Base-by-base conservation (phyloP, 192 early-diverging fungal genomes). In the Pilaira anomala region DNA sequence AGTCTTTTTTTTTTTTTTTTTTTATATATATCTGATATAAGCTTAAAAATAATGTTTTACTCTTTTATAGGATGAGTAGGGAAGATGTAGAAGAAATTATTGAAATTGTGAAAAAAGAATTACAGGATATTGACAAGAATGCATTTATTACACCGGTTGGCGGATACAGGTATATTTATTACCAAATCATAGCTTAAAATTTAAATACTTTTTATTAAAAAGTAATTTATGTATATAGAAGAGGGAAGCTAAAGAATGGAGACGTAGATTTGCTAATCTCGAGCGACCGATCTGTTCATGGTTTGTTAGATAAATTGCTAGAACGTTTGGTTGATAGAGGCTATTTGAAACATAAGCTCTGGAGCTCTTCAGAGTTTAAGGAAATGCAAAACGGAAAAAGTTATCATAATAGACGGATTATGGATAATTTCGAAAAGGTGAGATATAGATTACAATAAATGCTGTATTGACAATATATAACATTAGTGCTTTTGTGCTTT, bases 1-100 rank as follows among this genome's bases (percentile, higher is more conserved):
- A n/a, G n/a, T n/a, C n/a, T n/a, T n/a, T n/a, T n/a, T n/a, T n/a
- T n/a, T n/a, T n/a, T n/a, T n/a, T n/a, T n/a, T n/a, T n/a, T n/a
- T n/a, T n/a, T n/a, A n/a, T n/a, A n/a, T n/a, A n/a, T n/a, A n/a
- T n/a, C n/a, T n/a, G n/a, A n/a, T n/a, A n/a, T n/a, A n/a, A 55
- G 14, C 3, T 1, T 36, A 33, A n/a, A n/a, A n/a, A 2, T 46
- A 46, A 46, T 13, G 4, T 19, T 46, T 18, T 19, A 8, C 12
- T 8, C 11, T 55, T 46, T 28, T 1, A 13, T 51, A 65, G 72
- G 29, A 65, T 74, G 67, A 48, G 41, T 12, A 33, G 72, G 7
- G 28, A 51, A 21, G 73, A 75, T 52, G 60, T 69, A 21, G 58
- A 75, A 51, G 73, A 75, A 50, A 65, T 75, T 16, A 16, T 70